Conservation (phyloP, 2,329 filamentous ascomycete species). For the Venturia oleaginea region DNA sequence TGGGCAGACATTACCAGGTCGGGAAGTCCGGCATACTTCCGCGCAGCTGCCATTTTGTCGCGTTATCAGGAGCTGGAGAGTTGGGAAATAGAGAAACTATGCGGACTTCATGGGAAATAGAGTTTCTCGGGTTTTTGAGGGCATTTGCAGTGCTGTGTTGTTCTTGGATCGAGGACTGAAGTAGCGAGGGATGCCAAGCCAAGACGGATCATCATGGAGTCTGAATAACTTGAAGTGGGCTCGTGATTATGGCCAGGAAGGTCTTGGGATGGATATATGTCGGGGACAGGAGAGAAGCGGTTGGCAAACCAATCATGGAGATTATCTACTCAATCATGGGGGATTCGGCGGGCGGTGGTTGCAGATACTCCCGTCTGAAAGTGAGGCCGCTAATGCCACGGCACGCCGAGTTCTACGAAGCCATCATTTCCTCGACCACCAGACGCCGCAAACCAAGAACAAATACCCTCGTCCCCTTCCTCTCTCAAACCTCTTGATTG, state of each 20-base stretch:
- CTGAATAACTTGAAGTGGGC: no score
- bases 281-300: not conserved
- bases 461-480: not conserved
- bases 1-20: conserved; percentile 16
- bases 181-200: not conserved
- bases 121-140: not conserved
- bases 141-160: not conserved
- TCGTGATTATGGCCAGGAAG: not conserved
- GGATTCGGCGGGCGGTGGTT: not conserved
- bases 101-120: not conserved
- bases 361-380: not conserved
- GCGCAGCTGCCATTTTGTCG: conserved; percentile 6
- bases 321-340: not conserved
- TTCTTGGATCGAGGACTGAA: not conserved
- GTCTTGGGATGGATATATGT: not conserved
- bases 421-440: not conserved
- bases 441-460: conserved; percentile 1
- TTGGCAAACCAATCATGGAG: not conserved
- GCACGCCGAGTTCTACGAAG: conserved; percentile 1
- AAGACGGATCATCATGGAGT: no score
- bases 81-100: no score
- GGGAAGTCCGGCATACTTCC: conserved; percentile 18
- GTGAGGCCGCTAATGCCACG: not conserved
- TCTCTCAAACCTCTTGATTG: not conserved
- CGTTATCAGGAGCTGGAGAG: not conserved